Conservation (phyloP, 257 asterid genomes). For the Penstemon eatonii region DNA sequence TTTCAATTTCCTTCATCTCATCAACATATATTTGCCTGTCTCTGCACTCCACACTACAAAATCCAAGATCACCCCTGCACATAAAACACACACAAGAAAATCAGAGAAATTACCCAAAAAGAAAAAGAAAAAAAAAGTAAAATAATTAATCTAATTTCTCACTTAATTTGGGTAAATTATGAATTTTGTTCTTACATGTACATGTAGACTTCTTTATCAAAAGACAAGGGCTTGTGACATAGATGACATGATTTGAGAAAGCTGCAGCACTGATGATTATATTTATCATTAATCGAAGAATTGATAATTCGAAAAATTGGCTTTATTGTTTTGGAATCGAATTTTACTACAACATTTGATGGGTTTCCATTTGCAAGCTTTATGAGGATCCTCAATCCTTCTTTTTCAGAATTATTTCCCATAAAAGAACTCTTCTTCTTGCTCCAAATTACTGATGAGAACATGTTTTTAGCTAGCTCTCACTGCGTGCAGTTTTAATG, state of each 20-base stretch:
- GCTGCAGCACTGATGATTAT: conserved; percentile 16
- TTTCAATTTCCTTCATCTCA: conserved; percentile 56
- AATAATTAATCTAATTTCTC: too few species aligned
- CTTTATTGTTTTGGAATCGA: conserved; percentile 13
- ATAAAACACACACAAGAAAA: not conserved
- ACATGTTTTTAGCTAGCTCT: conserved; percentile 20
- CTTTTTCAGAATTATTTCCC: conserved; percentile 11
- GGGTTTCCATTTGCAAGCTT: conserved; percentile 5
- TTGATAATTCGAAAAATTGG: conserved; percentile 27
- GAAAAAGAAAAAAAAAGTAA: not conserved
- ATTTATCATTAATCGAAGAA: not conserved
- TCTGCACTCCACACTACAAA: conserved; percentile 69
- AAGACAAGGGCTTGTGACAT: conserved; percentile 38
- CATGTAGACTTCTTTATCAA: conserved; percentile 44
- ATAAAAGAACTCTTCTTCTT: conserved; percentile 32
- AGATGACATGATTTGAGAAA: conserved; percentile 49
- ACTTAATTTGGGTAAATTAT: not conserved
- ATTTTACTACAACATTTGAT: conserved; percentile 23
- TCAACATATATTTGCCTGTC: conserved; percentile 58
- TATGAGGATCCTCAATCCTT: conserved; percentile 39
- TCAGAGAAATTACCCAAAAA: too few species aligned
- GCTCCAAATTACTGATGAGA: conserved; percentile 34
- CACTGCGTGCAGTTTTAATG: not conserved
- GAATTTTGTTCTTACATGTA: conserved; percentile 31
- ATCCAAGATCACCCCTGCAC: conserved; percentile 73